A percentile compares a stretch with the other conserved stretches of the same genome.
Conservation (phyloP, 2,329 filamentous ascomycete species). For the Penicillium occitanis region DNA sequence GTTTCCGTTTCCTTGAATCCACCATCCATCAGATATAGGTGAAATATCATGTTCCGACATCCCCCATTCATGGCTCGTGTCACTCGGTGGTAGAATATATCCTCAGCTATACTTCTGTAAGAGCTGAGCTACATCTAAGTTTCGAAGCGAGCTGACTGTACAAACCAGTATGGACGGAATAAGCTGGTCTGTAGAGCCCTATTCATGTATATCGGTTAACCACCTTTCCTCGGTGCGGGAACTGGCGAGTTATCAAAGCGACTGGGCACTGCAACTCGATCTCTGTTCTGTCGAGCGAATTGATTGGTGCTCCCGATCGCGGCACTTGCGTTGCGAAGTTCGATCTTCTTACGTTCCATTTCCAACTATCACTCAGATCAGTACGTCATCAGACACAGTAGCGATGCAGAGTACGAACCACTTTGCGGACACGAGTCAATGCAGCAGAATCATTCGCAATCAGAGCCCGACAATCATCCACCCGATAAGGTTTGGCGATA, state of each 20-base stretch:
- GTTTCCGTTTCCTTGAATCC: background rate
- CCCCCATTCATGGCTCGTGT: background rate
- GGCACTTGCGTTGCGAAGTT: constrained; percentile 44
- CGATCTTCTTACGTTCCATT: constrained; percentile 52
- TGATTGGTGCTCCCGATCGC: constrained; percentile 36
- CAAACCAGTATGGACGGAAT: background rate
- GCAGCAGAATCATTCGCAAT: constrained; percentile 43
- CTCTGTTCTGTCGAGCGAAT: constrained; percentile 25
- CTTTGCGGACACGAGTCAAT: constrained; percentile 48
- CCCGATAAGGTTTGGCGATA: constrained; percentile 58
- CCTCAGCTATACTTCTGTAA: background rate
- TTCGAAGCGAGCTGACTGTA: background rate
- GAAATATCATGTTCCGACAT: background rate
- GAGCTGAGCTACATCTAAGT: background rate
- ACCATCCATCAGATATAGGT: background rate
- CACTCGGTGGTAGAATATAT: background rate
- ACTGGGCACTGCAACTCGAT: constrained; percentile 25
- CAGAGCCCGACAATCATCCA: constrained; percentile 53
- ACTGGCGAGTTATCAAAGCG: constrained; percentile 26
- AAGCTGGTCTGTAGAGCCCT: background rate
- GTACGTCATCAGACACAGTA: background rate
- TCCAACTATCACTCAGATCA: constrained; percentile 37
- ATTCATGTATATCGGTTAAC: constrained; percentile 25
- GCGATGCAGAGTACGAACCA: constrained; percentile 41
- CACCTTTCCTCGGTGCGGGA: constrained; percentile 35